A percentile compares a stretch with the other conserved stretches of the same genome.
Evolutionary conservation across 345 rosid species (phyloP).

Genomic region (Barbarea vulgaris): DNA sequence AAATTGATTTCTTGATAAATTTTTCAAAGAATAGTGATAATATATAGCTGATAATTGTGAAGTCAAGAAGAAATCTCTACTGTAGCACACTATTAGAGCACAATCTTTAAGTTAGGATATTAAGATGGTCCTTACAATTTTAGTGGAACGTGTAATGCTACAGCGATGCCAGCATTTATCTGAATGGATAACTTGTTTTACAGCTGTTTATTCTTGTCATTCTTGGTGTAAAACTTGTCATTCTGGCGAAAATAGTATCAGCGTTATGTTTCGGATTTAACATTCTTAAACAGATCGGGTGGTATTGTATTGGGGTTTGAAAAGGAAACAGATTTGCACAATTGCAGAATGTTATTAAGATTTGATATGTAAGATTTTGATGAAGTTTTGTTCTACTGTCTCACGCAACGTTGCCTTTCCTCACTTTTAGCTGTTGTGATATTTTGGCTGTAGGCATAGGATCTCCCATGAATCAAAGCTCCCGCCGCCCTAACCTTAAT

Average conservation of each 20-base stretch:
- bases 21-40: constrained; percentile 2
- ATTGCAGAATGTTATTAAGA: not conserved
- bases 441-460: constrained; percentile 33
- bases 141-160: constrained; percentile 26
- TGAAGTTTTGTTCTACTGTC: not conserved
- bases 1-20: constrained; percentile 16
- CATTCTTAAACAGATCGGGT: not conserved
- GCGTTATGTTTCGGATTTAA: not conserved
- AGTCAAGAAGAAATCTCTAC: constrained; percentile 12
- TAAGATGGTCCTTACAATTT: constrained; percentile 1
- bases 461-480: constrained; percentile 71
- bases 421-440: constrained; percentile 27
- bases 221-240: constrained; percentile 7
- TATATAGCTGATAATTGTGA: constrained; percentile 11
- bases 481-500: constrained; percentile 61
- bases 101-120: constrained; percentile 7
- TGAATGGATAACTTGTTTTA: not conserved
- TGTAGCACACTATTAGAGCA: constrained; percentile 6
- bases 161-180: not conserved
- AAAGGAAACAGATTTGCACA: constrained; percentile 4
- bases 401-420: not conserved
- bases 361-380: constrained; percentile 10
- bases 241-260: constrained; percentile 1
- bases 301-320: constrained; percentile 19
- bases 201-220: not conserved